Conservation (phyloP, 2,329 filamentous ascomycete genomes). For the Chlorencoelia australis region DNA sequence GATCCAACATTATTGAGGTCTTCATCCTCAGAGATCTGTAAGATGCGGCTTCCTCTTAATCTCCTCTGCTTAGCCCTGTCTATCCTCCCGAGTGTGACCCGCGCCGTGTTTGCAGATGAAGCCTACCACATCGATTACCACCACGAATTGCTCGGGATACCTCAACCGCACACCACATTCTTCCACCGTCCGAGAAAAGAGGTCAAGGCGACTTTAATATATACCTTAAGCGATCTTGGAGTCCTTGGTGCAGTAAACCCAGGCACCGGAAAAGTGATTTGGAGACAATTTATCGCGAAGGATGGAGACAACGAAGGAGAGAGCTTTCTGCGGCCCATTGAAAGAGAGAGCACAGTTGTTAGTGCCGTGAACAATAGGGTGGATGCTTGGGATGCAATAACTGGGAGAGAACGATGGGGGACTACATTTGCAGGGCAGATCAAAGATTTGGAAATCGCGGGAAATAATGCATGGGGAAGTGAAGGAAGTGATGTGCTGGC, state of each 20-base stretch:
- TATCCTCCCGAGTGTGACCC: conserved; percentile 18
- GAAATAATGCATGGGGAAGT: conserved; percentile 43
- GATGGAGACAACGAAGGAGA: conserved; percentile 29
- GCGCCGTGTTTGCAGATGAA: conserved; percentile 78
- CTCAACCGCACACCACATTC: conserved; percentile 77
- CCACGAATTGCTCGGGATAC: conserved; percentile 75
- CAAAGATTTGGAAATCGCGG: conserved; percentile 66
- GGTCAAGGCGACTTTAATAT: conserved; percentile 81
- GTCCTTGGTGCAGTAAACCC: conserved; percentile 85
- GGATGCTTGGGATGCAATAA: conserved; percentile 72
- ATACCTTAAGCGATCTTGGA: conserved; percentile 77
- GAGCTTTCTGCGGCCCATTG: conserved; percentile 56
- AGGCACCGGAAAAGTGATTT: conserved; percentile 71
- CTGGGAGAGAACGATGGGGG: conserved; percentile 71
- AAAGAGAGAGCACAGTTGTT: conserved; percentile 68
- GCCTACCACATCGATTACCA: conserved; percentile 90
- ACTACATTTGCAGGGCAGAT: conserved; percentile 47
- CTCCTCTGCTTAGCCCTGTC: conserved; percentile 23
- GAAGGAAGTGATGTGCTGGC: conserved; percentile 61
- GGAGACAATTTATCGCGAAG: conserved; percentile 71
- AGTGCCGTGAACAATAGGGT: conserved; percentile 62
- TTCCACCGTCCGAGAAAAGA: conserved; percentile 79
- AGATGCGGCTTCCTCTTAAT: conserved; percentile 23
- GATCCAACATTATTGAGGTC: too few species aligned
- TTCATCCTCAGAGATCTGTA: too few species aligned